Conservation (phyloP, 2,329 filamentous ascomycete species). For the Neofusicoccum sp. region DNA sequence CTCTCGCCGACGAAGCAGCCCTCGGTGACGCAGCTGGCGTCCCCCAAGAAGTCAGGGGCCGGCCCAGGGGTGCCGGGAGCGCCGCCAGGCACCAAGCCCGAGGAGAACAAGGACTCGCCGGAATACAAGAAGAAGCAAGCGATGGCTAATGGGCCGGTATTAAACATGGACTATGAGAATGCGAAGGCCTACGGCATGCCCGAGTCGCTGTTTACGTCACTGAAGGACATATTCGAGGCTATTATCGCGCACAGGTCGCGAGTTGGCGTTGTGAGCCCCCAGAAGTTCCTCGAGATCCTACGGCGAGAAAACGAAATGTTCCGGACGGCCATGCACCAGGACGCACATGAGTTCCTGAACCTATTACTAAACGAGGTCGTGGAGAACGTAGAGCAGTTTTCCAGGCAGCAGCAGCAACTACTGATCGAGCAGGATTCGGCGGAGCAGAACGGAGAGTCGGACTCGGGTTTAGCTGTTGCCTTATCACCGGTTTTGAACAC, state of each 20-base stretch:
- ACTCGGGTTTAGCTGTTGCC: constrained; percentile 21
- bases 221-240: constrained; percentile 95
- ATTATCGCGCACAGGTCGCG: constrained; percentile 77
- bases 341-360: constrained; percentile 96
- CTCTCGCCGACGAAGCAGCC: constrained; percentile 54
- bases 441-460: constrained; percentile 41
- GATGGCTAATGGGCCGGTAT: constrained; percentile 78
- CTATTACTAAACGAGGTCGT: constrained; percentile 95
- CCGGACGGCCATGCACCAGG: constrained; percentile 93
- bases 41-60: constrained; percentile 40
- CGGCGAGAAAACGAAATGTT: constrained; percentile 97
- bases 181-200: constrained; percentile 82
- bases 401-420: constrained; percentile 50
- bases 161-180: constrained; percentile 82
- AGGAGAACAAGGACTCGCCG: constrained; percentile 90
- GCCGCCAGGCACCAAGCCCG: constrained; percentile 65
- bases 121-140: constrained; percentile 98
- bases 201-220: constrained; percentile 87
- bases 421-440: constrained; percentile 39
- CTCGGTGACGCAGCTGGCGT: constrained; percentile 28
- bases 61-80: constrained; percentile 51
- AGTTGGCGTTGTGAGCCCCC: constrained; percentile 86
- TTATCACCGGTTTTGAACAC: constrained; percentile 19
- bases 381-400: constrained; percentile 86
- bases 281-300: constrained; percentile 90